Evolutionary conservation across 805 yeast genomes (phyloP), one percentile per base, ranked within the genome.

Genomic region (Suhomyces canberraensis): DNA sequence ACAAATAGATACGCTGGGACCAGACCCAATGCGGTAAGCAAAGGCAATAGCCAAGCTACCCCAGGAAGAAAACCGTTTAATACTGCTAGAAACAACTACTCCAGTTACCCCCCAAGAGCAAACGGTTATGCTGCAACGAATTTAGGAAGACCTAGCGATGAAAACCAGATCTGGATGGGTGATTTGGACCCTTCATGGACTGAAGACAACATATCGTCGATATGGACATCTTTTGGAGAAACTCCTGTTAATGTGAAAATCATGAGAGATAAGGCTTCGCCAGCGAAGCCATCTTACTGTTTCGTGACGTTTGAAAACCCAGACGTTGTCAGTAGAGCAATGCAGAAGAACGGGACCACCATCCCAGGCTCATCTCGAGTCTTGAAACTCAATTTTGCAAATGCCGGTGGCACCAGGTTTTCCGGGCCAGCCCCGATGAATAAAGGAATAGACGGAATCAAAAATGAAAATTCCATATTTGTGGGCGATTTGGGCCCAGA

Each of bases 171-270:
- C 33, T 84, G 90, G 84, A 90, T 89, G 95, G 97, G 96, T 16
- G 96, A 87, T 50, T 63, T 89, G 30, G 96, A 88, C 48, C 85
- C 85, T 8, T 68, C 75, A 56, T 85, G 95, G 89, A 86, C 84
- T 42, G 96, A 89, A 54, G 57, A 64, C 26, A 65, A 75, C 9
- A 73, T 90, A 36, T 70, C 69, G 33, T 75, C 76, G 40, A 74
- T 89, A 31, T 89, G 96, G 96, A 56, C 71, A 3, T 51, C 71
- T 16, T 61, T 81, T 9, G 88, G 93, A n/a, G 86, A 82, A 45
- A 66, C 68, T 66, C 60, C 81, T 52, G 37, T 61, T 47, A 41
- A 61, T 13, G 79, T 88, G 34, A 87, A 84, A 57, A 62, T 89
- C 48, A 85, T 88, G 49, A 76, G 79, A 48, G 93, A 84, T 58